A percentile compares a stretch with the other conserved stretches of the same genome.
Evolutionary conservation across 495 filamentous ascomycete species (phyloP).

Genomic region (Darksidea phi): DNA sequence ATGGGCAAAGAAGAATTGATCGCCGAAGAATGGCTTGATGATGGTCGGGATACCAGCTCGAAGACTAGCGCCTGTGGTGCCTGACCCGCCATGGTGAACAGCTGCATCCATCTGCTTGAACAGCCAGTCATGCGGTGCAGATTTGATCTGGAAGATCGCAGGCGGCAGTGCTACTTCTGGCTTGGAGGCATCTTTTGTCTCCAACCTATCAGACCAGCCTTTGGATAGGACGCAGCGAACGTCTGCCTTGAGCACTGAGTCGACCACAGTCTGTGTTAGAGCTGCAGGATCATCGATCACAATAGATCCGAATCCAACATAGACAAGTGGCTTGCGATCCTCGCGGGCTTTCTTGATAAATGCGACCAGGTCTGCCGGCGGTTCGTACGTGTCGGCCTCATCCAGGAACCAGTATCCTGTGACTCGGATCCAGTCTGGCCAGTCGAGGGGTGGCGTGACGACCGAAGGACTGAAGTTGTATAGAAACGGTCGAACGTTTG

Average conservation of each 20-base stretch:
- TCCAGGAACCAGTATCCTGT: conserved; percentile 98
- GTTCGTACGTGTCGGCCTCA: conserved; percentile 72
- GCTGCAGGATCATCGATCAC: conserved; percentile 88
- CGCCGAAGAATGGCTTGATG: conserved; percentile 95
- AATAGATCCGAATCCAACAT: conserved; percentile 95
- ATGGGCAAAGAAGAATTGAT: conserved; percentile 92
- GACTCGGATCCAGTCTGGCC: conserved; percentile 94
- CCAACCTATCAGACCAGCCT: conserved; percentile 95
- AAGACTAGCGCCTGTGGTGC: conserved; percentile 91
- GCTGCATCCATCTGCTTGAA: conserved; percentile 93
- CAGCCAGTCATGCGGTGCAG: conserved; percentile 95
- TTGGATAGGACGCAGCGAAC: conserved; percentile 95
- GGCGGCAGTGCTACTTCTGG: conserved; percentile 72
- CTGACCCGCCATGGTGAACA: conserved; percentile 90
- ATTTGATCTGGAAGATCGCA: conserved; percentile 82
- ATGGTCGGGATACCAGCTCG: conserved; percentile 91
- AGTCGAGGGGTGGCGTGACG: conserved; percentile 89
- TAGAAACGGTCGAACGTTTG: conserved; percentile 93
- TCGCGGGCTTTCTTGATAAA: conserved; percentile 79
- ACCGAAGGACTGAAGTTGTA: conserved; percentile 96
- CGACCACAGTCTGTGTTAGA: conserved; percentile 84
- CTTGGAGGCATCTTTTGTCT: conserved; percentile 56
- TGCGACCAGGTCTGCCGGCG: conserved; percentile 67
- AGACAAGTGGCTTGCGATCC: conserved; percentile 89
- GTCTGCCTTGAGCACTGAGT: conserved; percentile 86